Evolutionary conservation across 331 rosid species (phyloP), one percentile per base, ranked within the genome.

Genomic region (Rhamnella rubrinervis): DNA sequence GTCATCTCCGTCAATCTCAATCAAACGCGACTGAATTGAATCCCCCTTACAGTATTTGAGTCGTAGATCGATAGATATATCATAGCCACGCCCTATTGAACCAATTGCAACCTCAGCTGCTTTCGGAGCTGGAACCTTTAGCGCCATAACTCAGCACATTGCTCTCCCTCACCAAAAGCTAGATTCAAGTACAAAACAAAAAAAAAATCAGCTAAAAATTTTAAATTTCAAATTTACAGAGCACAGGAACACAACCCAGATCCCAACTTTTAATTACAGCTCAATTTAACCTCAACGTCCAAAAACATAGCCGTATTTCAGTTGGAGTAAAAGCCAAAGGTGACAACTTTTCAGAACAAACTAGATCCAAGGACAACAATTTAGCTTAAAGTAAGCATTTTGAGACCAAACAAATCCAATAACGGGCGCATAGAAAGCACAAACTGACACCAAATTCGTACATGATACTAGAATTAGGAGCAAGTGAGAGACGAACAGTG

Each of bases 11-110:
- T 90, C 91, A 55, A 93, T 76, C 75, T 88, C 95, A 49, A 93
- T 90, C 67, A 93, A 81, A 55, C 91, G 91, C 15, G 97, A 78
- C 65, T 70, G 61, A 51, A 72, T 8, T 6, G 82, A 68, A 51
- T 84, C 86, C 28, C 96, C 89, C 80, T 90, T 90, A 55, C 97
- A 93, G 78, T 76, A 93, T 87, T 93, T 93, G 71, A 93, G 98
- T 75, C 92, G 76, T 69, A 90, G 72, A 82, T 93, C 98, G 25
- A 28, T 25, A 18, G 89, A 81, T 67, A 93, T 84, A 75, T 93
- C 96, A 58, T 93, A 93, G 53, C 98, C 98, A 70, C 88, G 81
- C 59, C 98, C 98, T 61, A 93, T 90, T 7, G 96, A 88, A 5
- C 87, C 90, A 78, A 93, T 85, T 28, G 98, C 92, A 71, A 80